Conservation (phyloP, 352 stramenopile species). For the Phytopythium boreale region DNA sequence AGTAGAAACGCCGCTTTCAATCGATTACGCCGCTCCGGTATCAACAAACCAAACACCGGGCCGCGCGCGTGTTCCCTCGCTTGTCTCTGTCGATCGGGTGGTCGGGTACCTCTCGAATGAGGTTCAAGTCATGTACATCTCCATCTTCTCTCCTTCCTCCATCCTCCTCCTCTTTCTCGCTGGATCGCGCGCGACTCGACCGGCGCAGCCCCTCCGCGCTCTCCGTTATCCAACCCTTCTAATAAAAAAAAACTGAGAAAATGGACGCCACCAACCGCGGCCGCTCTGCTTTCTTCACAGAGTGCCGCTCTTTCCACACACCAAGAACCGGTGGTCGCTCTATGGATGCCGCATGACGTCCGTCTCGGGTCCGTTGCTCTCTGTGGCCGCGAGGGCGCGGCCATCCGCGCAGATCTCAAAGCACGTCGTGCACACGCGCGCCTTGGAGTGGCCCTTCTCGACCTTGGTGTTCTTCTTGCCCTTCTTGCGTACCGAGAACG, state of each 20-base stretch:
- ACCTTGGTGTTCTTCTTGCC: conserved; percentile 54
- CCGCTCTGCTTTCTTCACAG: background rate
- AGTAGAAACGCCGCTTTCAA: background rate
- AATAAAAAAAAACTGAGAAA: conserved; percentile 5
- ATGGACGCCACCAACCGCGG: background rate
- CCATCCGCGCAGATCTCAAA: conserved; percentile 48
- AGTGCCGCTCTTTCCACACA: background rate
- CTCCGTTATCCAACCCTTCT: background rate
- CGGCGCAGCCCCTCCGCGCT: too few species aligned
- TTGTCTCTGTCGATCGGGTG: background rate
- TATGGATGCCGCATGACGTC: background rate
- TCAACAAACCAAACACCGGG: background rate
- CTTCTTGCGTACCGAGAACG: conserved; percentile 34
- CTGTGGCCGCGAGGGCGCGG: conserved; percentile 7
- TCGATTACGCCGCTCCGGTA: background rate
- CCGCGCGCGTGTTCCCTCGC: background rate
- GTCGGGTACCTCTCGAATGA: conserved; percentile 3
- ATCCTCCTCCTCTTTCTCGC: background rate
- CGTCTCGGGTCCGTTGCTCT: conserved; percentile 7
- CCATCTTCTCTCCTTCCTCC: background rate
- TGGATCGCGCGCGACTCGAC: too few species aligned
- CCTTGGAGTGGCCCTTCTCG: conserved; percentile 41
- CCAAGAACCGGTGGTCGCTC: background rate
- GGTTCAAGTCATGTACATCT: conserved; percentile 6
- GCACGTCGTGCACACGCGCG: conserved; percentile 74